Conservation (phyloP, 352 stramenopile species). For the Pythium sukuiense region DNA sequence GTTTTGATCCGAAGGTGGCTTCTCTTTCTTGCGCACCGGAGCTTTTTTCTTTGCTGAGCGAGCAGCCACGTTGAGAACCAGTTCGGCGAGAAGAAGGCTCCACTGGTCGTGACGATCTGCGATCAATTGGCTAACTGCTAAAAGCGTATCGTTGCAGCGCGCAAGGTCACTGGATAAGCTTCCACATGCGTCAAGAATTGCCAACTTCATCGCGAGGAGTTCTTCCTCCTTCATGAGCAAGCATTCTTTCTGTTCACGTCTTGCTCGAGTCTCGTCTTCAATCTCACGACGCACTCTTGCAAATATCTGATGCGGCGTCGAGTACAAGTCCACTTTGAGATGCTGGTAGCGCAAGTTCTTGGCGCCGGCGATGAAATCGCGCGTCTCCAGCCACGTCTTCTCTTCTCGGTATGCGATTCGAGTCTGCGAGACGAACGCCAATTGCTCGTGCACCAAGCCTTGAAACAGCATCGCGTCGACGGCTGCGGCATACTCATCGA, state of each 20-base stretch:
- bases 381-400: conserved; percentile 14
- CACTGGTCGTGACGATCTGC: not conserved
- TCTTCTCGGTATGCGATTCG: conserved; percentile 17
- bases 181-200: not conserved
- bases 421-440: conserved; percentile 38
- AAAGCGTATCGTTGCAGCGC: not conserved
- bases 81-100: conserved; percentile 6
- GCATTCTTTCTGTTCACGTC: conserved; percentile 17
- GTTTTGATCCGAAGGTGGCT: not conserved
- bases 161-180: conserved; percentile 1
- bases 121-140: not conserved
- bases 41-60: conserved; percentile 16
- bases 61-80: not conserved
- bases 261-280: conserved; percentile 12
- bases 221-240: conserved; percentile 25
- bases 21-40: conserved; percentile 7
- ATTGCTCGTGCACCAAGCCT: conserved; percentile 56
- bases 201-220: not conserved
- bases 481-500: conserved; percentile 22
- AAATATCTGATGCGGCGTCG: conserved; percentile 17
- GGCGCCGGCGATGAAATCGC: conserved; percentile 19
- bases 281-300: conserved; percentile 27
- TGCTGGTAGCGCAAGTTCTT: not conserved
- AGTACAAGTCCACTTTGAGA: conserved; percentile 26
- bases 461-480: conserved; percentile 45